These are phyloP conservation scores for Verticillium alfalfae DNA, from an alignment of 2,329 filamentous ascomycete genomes.

Conservation along the genomic window DNA sequence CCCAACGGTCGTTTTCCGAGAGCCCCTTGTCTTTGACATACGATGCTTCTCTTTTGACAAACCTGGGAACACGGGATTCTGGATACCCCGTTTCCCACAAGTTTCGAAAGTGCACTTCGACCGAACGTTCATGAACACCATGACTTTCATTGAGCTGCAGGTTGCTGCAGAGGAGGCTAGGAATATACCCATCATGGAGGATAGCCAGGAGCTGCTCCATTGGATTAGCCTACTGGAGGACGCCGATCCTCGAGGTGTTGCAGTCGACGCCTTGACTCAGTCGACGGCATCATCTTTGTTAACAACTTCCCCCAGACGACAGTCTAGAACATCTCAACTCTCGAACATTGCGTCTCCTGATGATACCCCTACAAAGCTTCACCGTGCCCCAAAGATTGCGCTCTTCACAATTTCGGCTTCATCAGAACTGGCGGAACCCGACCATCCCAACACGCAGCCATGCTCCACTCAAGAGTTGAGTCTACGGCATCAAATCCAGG, in stretches of 20 bases:
- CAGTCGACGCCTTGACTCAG: constrained; percentile 39
- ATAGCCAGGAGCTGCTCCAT: constrained; percentile 53
- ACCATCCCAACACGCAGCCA: neutral
- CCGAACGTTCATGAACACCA: constrained; percentile 60
- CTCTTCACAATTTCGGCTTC: constrained; percentile 9
- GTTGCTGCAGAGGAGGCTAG: constrained; percentile 54
- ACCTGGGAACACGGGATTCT: constrained; percentile 62
- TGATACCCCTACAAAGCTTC: neutral
- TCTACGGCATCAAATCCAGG: neutral
- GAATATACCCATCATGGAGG: constrained; percentile 40
- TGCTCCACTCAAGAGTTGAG: neutral
- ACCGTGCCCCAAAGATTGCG: neutral
- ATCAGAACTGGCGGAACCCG: neutral
- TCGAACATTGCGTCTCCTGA: constrained; percentile 1
- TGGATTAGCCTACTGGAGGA: constrained; percentile 59
- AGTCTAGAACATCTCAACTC: constrained; percentile 2
- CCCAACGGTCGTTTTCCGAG: constrained; percentile 54
- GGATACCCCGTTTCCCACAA: constrained; percentile 69
- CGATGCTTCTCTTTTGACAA: constrained; percentile 77
- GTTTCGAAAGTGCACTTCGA: constrained; percentile 76
- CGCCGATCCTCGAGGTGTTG: constrained; percentile 39
- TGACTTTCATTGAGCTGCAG: constrained; percentile 67
- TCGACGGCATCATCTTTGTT: constrained; percentile 26
- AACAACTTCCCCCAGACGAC: constrained; percentile 6
- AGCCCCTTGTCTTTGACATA: constrained; percentile 73